Evolutionary conservation across 768 basidiomycete genomes (phyloP).

Genomic region (Gymnopilus junonius): DNA sequence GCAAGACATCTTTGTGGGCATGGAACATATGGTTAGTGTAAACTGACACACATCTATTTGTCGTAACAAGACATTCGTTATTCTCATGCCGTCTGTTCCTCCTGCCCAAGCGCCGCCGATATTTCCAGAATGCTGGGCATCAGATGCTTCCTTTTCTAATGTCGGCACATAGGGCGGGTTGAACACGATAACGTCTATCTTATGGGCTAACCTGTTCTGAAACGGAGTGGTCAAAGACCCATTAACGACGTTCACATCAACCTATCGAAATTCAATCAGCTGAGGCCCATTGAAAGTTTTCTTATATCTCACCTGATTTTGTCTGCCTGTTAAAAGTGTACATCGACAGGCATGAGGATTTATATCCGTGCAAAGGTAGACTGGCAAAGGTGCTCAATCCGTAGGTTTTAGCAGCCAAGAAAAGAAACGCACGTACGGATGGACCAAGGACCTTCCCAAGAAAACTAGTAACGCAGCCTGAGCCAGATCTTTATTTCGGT

Average conservation of each 20-base stretch:
- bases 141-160: constrained; percentile 57
- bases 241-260: constrained; percentile 65
- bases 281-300: too few relatives aligned
- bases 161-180: constrained; percentile 99
- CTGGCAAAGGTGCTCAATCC: constrained; percentile 37
- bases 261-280: constrained; percentile 41
- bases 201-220: constrained; percentile 52
- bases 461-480: constrained; percentile 91
- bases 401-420: neutral
- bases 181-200: constrained; percentile 87
- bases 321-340: constrained; percentile 67
- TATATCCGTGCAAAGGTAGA: constrained; percentile 89
- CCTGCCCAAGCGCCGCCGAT: constrained; percentile 95
- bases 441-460: constrained; percentile 71
- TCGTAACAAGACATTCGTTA: constrained; percentile 74
- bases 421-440: constrained; percentile 54
- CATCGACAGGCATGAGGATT: constrained; percentile 75
- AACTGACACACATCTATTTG: constrained; percentile 35
- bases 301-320: constrained; percentile 64
- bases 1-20: constrained; percentile 38
- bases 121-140: constrained; percentile 56
- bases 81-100: constrained; percentile 81
- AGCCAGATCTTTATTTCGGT: constrained; percentile 73
- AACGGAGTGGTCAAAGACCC: constrained; percentile 69
- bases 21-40: neutral